A percentile compares a stretch with the other conserved stretches of the same genome.
Conservation (phyloP, 2,329 filamentous ascomycete species). For the Diaporthe velutina region DNA sequence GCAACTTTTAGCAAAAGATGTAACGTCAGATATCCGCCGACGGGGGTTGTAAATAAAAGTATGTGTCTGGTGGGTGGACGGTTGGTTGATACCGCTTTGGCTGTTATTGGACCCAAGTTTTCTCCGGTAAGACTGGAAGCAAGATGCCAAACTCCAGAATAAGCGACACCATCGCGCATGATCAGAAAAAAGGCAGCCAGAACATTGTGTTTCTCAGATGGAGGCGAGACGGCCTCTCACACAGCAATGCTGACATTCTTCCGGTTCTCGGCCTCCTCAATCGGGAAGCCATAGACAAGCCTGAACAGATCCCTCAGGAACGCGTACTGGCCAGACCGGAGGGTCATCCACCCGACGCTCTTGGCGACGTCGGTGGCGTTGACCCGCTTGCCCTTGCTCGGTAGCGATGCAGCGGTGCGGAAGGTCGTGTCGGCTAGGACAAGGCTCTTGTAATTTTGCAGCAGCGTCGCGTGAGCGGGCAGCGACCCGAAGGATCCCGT, state of each 20-base stretch:
- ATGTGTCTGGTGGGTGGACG: neutral
- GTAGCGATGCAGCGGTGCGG: conserved; percentile 65
- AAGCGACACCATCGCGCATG: neutral
- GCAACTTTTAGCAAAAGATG: conserved; percentile 19
- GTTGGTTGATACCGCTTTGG: neutral
- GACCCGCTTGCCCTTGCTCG: conserved; percentile 69
- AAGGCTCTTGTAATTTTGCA: conserved; percentile 85
- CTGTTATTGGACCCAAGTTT: neutral
- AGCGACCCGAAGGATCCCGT: conserved; percentile 82
- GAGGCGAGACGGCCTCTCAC: conserved; percentile 45
- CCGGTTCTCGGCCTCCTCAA: conserved; percentile 80
- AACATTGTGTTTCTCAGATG: neutral
- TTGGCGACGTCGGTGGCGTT: conserved; percentile 82
- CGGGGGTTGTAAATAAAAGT: neutral
- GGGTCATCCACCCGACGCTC: conserved; percentile 81
- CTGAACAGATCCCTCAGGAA: conserved; percentile 88
- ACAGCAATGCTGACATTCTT: conserved; percentile 74
- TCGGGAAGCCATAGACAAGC: conserved; percentile 85
- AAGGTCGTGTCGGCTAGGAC: conserved; percentile 81
- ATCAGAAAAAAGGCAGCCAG: neutral
- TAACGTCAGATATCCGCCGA: neutral
- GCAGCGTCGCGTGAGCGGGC: conserved; percentile 76
- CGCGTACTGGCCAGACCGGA: conserved; percentile 75
- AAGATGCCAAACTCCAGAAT: neutral
- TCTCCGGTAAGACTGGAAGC: neutral